Evolutionary conservation across 306 rosid species (phyloP).

Genomic region (Gastrolobium villosum): DNA sequence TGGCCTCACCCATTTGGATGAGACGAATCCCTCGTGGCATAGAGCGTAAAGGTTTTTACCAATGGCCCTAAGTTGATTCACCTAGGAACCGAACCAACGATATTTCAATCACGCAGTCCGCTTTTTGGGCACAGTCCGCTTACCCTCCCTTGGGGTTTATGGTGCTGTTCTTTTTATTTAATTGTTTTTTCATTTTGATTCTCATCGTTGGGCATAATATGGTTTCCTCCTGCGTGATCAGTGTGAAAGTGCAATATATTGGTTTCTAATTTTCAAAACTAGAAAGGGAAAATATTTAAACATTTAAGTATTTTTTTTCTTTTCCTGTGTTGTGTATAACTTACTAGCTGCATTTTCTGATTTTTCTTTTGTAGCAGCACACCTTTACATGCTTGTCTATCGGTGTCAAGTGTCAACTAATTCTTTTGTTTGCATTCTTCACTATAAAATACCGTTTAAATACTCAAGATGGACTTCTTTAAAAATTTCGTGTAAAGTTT

Average conservation of each 20-base stretch:
- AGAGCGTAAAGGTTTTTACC: too few species aligned
- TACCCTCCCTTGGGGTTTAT: too few species aligned
- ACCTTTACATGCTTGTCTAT: neutral
- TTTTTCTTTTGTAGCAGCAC: neutral
- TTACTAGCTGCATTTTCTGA: neutral
- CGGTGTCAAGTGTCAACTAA: too few species aligned
- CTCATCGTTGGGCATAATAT: neutral
- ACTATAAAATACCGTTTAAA: too few species aligned
- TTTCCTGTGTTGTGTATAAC: neutral
- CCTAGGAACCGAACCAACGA: too few species aligned
- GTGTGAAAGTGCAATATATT: neutral
- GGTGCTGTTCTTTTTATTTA: neutral
- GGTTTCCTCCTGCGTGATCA: neutral
- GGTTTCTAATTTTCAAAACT: neutral
- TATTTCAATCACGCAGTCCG: too few species aligned
- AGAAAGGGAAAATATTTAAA: neutral
- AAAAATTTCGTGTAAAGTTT: neutral
- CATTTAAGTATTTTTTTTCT: neutral
- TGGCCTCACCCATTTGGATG: too few species aligned
- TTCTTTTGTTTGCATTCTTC: too few species aligned
- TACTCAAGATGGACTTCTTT: too few species aligned
- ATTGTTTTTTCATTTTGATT: neutral
- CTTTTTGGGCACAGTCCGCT: too few species aligned
- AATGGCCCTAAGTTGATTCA: too few species aligned
- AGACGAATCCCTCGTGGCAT: too few species aligned